Percentiles rank a stretch among this genome's conserved stretches.
phyloP scores from a whole-genome alignment of 2,329 filamentous ascomycete genomes.

The Alternaria sp. region DNA sequence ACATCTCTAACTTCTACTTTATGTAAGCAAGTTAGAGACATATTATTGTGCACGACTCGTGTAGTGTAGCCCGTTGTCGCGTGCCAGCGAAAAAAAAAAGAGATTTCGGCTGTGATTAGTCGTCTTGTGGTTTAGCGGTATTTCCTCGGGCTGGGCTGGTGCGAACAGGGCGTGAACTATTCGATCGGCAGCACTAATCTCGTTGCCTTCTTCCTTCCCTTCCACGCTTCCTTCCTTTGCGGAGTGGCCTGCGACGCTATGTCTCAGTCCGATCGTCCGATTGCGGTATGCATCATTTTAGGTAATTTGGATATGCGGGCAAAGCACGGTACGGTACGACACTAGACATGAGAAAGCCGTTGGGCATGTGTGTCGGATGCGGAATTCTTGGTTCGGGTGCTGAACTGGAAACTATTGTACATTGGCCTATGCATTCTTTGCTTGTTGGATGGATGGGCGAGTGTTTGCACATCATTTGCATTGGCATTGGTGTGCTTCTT shows the following conservation, averaged over 20 bases:
- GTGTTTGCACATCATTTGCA: slow-evolving; percentile 2
- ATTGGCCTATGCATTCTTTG: background rate
- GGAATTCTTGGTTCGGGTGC: background rate
- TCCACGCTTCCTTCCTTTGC: background rate
- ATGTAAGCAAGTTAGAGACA: no score
- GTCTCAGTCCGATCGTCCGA: background rate
- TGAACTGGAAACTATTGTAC: background rate
- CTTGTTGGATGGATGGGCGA: background rate
- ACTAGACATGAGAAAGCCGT: background rate
- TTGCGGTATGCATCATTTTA: background rate
- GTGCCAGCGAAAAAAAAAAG: background rate
- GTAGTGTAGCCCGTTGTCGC: background rate
- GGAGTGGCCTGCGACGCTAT: background rate
- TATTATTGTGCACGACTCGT: no score
- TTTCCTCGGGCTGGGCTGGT: slow-evolving; percentile 7
- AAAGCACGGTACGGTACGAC: background rate
- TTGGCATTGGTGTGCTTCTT: background rate
- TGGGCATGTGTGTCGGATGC: slow-evolving; percentile 2
- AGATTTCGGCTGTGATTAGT: background rate
- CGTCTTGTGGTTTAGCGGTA: background rate
- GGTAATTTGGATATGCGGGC: background rate
- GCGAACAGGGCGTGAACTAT: slow-evolving; percentile 19
- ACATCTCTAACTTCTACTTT: no score
- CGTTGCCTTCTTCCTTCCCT: background rate
- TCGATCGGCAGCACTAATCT: slow-evolving; percentile 13